Evolutionary conservation across 495 filamentous ascomycete species (phyloP).

Genomic region (Chaetomium fimeti): DNA sequence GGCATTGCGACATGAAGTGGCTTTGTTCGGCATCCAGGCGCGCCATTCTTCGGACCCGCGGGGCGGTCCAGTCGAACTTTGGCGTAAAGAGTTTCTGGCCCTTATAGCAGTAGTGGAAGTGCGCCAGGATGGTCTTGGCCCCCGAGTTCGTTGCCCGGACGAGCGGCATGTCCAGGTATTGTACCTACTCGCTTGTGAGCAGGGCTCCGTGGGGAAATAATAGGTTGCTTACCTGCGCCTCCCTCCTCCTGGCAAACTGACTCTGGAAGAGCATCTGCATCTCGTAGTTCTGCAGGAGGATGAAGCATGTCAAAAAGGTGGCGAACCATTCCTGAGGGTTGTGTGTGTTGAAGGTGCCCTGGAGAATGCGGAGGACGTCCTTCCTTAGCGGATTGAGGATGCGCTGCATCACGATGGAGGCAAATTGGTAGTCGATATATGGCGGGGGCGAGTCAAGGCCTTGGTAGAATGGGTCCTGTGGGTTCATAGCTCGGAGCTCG

Average conservation of each 20-base stretch:
- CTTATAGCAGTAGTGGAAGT: slow-evolving; percentile 46
- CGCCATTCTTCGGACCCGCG: slow-evolving; percentile 37
- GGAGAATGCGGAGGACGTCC: slow-evolving; percentile 35
- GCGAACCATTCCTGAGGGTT: slow-evolving; percentile 40
- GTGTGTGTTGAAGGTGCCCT: slow-evolving; percentile 35
- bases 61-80: slow-evolving; percentile 38
- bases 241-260: slow-evolving; percentile 35
- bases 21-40: slow-evolving; percentile 38
- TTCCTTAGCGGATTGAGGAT: slow-evolving; percentile 37
- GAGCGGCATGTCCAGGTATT: slow-evolving; percentile 42
- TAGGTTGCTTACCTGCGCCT: slow-evolving; percentile 25
- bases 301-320: slow-evolving; percentile 40
- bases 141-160: slow-evolving; percentile 44
- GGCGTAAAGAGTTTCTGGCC: slow-evolving; percentile 38
- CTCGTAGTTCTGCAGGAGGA: slow-evolving; percentile 46
- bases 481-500: slow-evolving; percentile 30
- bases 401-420: slow-evolving; percentile 41
- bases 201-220: neutral
- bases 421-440: slow-evolving; percentile 43
- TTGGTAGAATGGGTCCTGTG: slow-evolving; percentile 33
- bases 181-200: slow-evolving; percentile 28
- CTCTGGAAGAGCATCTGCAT: slow-evolving; percentile 38
- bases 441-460: slow-evolving; percentile 38
- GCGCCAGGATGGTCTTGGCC: slow-evolving; percentile 45
- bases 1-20: slow-evolving; percentile 37